A percentile compares a stretch with the other conserved stretches of the same genome.
phyloP scores from a whole-genome alignment of 805 yeast species.

The Isabelozyma gotoi region DNA sequence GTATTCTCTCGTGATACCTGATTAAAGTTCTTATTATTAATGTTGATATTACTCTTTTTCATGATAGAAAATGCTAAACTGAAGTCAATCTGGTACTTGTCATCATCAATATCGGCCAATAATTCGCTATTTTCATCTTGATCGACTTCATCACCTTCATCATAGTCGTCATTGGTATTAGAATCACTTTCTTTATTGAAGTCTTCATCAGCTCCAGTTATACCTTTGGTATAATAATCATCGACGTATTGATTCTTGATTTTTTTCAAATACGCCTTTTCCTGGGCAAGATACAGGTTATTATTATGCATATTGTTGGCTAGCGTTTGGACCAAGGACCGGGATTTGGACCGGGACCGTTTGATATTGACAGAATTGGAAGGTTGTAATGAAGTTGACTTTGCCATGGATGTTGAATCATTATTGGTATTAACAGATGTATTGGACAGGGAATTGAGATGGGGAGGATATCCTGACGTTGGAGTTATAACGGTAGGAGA shows the following conservation, averaged over 20 bases:
- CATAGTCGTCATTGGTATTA: constrained; percentile 23
- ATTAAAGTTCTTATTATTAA: constrained; percentile 29
- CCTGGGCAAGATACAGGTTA: constrained; percentile 55
- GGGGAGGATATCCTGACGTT: background rate
- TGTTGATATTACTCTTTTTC: constrained; percentile 28
- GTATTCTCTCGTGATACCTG: constrained; percentile 38
- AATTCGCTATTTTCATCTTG: constrained; percentile 22
- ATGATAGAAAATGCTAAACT: constrained; percentile 35
- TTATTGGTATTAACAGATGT: background rate
- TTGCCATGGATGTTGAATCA: background rate
- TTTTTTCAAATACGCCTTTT: constrained; percentile 61
- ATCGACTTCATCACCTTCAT: constrained; percentile 22
- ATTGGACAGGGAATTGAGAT: background rate
- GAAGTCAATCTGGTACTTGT: constrained; percentile 50
- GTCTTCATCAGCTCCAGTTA: constrained; percentile 40
- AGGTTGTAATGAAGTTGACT: background rate
- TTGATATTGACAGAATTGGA: background rate
- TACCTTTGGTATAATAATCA: constrained; percentile 72
- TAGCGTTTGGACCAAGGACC: constrained; percentile 17
- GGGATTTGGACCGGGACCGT: constrained; percentile 12
- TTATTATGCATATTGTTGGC: constrained; percentile 11
- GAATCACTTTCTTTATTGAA: constrained; percentile 15
- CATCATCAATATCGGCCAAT: constrained; percentile 41
- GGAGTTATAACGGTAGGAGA: background rate
- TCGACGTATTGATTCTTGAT: constrained; percentile 61